phyloP scores from a whole-genome alignment of 441 rosid species.

The Populus hybrid region DNA sequence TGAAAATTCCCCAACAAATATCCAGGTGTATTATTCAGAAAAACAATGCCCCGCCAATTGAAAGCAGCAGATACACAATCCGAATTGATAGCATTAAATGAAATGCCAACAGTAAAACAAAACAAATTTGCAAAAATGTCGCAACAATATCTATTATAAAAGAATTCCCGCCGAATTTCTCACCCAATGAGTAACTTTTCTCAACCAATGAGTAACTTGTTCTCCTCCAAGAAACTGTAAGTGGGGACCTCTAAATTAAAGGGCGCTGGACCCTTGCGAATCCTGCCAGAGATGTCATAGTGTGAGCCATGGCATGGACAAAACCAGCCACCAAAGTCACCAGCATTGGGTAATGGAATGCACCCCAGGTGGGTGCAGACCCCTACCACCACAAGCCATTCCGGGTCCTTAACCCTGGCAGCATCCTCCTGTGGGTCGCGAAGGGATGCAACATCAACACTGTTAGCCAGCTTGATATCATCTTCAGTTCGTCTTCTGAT shows the following conservation, averaged over 20 bases:
- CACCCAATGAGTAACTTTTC: background rate
- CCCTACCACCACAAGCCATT: slow-evolving; percentile 91
- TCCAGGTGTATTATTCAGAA: slow-evolving; percentile 35
- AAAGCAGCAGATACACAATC: slow-evolving; percentile 19
- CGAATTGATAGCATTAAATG: slow-evolving; percentile 11
- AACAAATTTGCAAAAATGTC: slow-evolving; percentile 19
- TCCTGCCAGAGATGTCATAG: slow-evolving; percentile 92
- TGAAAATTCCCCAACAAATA: slow-evolving; percentile 20
- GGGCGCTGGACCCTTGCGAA: slow-evolving; percentile 95
- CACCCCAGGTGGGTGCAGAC: slow-evolving; percentile 97
- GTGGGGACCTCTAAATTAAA: slow-evolving; percentile 94
- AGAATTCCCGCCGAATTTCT: background rate
- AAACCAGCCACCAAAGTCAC: slow-evolving; percentile 97
- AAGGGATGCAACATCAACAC: slow-evolving; percentile 76
- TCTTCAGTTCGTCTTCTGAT: slow-evolving; percentile 87
- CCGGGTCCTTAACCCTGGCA: slow-evolving; percentile 84
- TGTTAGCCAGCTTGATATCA: slow-evolving; percentile 79
- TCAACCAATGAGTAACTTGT: slow-evolving; percentile 78
- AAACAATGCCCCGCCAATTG: slow-evolving; percentile 12
- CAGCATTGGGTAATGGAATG: slow-evolving; percentile 95
- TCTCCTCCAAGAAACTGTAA: slow-evolving; percentile 83
- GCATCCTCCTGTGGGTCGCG: slow-evolving; percentile 88
- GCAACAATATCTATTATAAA: slow-evolving; percentile 16
- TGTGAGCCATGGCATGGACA: slow-evolving; percentile 99
- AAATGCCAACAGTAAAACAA: slow-evolving; percentile 16